Evolutionary conservation across 257 asterid species (phyloP), one percentile per base, ranked within the genome.

Genomic region (Capsicum baccatum): DNA sequence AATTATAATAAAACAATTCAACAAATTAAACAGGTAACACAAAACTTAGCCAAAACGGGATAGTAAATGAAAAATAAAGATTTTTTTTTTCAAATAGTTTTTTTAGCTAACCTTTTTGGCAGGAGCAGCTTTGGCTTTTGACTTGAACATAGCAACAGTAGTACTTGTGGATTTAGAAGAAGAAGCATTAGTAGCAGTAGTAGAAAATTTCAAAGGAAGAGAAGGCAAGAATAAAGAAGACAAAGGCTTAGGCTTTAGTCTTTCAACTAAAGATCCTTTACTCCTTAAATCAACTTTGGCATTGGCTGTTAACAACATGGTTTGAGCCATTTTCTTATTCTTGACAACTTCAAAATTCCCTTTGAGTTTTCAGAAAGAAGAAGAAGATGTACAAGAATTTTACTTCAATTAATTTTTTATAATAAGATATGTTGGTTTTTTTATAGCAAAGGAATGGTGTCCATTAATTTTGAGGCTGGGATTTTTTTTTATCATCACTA

Each of bases 41-140:
- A 79, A 74, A 19, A 17, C 16, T 58, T 11, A 11, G 14, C 57
- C 48, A 5, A 44, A 44, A 44, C 5, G 8, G 6, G 48, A 44
- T 6, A 44, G 48, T 44, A 44, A 39, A 4, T 39, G 44, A 39
- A 39, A 39, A 39, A 2, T 39, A 39, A 39, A 5, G 44, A 39
- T 39, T 39, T 39, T 3, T 39, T 39, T 39, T 39, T 39, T 39
- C 48, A 44, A 44, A 44, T 5, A 44, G 6, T 44, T 44, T 44
- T 44, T 44, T 44, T 44, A 5, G 6, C 35, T 9, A 10, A 88
- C 97, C 95, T 90, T 92, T 85, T 92, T 94, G n/a, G 48, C 48
- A 44, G 90, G 69, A 62, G 98, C 94, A 87, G 96, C 98, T 83
- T 94, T 94, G 85, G 98, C 14, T 84, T 94, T 94, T 16, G 98